Conservation (phyloP, 192 early-diverging fungal species). For the Coemansia sp. region DNA sequence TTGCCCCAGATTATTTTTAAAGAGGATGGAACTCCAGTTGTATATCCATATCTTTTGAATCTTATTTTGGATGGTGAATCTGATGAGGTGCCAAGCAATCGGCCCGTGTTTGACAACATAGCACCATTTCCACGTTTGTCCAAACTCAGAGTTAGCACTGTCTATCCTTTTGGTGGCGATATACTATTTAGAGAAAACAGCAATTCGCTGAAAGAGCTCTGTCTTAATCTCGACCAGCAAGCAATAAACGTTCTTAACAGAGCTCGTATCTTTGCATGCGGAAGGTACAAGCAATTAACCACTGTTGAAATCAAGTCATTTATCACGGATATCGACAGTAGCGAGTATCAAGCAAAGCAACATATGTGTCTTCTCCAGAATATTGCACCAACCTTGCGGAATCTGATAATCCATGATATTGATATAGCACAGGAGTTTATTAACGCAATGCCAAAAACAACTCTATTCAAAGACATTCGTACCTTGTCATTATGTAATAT, state of each 20-base stretch:
- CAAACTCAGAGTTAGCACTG: background rate
- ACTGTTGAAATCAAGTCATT: slow-evolving; percentile 3
- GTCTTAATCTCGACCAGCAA: slow-evolving; percentile 2
- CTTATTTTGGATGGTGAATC: background rate
- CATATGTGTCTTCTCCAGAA: background rate
- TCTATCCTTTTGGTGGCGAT: slow-evolving; percentile 4
- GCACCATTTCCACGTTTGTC: background rate
- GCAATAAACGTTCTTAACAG: background rate
- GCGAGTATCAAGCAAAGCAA: background rate
- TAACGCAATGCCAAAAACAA: background rate
- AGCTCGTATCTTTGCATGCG: background rate
- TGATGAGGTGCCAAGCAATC: background rate
- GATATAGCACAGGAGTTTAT: slow-evolving; percentile 2
- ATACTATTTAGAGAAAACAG: slow-evolving; percentile 7
- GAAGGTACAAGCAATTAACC: background rate
- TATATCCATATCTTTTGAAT: slow-evolving; percentile 1
- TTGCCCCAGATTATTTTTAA: background rate
- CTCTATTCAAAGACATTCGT: background rate
- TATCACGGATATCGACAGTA: slow-evolving; percentile 1
- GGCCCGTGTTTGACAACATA: background rate
- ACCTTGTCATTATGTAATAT: slow-evolving; percentile 3
- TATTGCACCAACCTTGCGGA: background rate
- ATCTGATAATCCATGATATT: background rate
- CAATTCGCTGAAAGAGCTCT: background rate
- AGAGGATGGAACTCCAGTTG: background rate